Evolutionary conservation across 768 basidiomycete species (phyloP).

Genomic region (Naematelia aurantialba): DNA sequence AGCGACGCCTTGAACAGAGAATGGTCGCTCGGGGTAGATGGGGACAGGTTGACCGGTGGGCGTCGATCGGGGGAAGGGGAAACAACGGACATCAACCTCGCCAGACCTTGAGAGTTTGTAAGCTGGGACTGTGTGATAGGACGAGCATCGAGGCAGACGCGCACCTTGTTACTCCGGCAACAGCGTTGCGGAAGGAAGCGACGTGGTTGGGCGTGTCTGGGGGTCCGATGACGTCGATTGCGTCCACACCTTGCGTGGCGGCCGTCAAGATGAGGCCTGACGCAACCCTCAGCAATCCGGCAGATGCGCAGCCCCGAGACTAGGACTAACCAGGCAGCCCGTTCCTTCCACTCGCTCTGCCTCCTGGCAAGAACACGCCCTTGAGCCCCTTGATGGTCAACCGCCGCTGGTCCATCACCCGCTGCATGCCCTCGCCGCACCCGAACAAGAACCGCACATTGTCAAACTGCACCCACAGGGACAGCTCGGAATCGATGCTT

Average conservation of each 20-base stretch:
- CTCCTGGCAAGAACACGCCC: slow-evolving; percentile 68
- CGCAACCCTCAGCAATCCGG: neutral
- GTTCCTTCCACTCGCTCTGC: slow-evolving; percentile 59
- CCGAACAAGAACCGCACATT: slow-evolving; percentile 83
- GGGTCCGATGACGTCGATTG: slow-evolving; percentile 67
- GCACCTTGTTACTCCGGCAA: slow-evolving; percentile 56
- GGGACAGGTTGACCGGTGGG: neutral
- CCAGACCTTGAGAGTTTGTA: too few species aligned
- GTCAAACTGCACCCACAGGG: slow-evolving; percentile 70
- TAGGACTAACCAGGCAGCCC: slow-evolving; percentile 68
- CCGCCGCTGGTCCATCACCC: slow-evolving; percentile 67
- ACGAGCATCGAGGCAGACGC: too few species aligned
- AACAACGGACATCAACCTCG: neutral
- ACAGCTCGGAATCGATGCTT: slow-evolving; percentile 68
- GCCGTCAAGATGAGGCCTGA: slow-evolving; percentile 73
- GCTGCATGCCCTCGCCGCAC: slow-evolving; percentile 72
- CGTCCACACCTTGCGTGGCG: slow-evolving; percentile 64
- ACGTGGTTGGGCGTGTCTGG: slow-evolving; percentile 66
- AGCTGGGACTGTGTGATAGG: neutral
- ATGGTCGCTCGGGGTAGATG: neutral
- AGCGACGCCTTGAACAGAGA: neutral
- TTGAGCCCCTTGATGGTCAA: slow-evolving; percentile 65
- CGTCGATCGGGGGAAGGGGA: neutral
- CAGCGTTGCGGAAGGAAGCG: slow-evolving; percentile 65
- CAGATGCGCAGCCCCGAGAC: neutral